Conservation (phyloP, 345 rosid species). For the Populus pruinosa region DNA sequence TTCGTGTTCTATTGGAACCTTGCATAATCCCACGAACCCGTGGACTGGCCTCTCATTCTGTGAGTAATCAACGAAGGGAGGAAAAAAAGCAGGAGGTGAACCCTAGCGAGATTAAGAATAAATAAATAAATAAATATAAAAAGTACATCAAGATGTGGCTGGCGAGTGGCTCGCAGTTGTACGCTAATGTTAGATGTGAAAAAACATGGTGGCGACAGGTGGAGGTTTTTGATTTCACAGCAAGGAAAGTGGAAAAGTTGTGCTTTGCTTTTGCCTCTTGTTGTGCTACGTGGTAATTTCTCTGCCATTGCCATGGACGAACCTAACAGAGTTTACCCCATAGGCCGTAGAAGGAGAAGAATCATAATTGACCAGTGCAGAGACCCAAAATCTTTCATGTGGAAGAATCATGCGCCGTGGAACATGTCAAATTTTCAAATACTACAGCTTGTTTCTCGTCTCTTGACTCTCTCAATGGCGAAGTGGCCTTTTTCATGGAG, state of each 20-base stretch:
- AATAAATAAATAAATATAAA: neutral
- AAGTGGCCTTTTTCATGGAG: neutral
- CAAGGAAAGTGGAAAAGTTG: neutral
- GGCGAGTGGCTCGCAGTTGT: constrained; percentile 5
- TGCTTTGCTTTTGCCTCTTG: neutral
- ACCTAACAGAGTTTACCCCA: neutral
- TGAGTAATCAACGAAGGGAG: neutral
- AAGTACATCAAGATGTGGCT: neutral
- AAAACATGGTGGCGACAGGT: neutral
- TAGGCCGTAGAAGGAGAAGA: neutral
- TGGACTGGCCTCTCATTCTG: constrained; percentile 2
- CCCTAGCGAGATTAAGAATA: neutral
- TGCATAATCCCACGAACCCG: neutral
- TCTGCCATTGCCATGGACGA: neutral
- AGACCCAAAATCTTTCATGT: neutral
- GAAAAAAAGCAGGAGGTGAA: neutral
- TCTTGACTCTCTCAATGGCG: neutral
- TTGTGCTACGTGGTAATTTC: constrained; percentile 16
- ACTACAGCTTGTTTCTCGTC: neutral
- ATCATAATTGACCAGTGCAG: neutral
- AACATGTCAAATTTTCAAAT: neutral
- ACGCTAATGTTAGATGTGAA: neutral
- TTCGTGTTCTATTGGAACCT: neutral
- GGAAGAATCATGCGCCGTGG: neutral
- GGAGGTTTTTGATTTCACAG: neutral